Base-by-base conservation (phyloP, 2,329 filamentous ascomycete genomes). In the Bipolaris oryzae region DNA sequence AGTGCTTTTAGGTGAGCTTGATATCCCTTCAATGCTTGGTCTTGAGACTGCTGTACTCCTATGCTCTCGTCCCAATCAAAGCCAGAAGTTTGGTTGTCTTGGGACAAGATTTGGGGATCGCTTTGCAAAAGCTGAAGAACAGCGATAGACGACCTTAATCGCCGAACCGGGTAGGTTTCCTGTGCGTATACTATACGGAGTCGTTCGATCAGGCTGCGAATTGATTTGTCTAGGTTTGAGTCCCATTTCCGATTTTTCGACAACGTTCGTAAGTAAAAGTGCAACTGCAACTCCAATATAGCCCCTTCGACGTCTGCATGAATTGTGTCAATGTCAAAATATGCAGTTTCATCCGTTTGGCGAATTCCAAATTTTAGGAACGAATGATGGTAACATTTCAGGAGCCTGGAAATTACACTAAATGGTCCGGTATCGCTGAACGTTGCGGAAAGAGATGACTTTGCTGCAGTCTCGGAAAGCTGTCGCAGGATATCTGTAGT, bases 381-480 rank as follows among this genome's bases (percentile, higher is more conserved):
- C 15, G 89, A 78, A 60, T 86, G 87, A 25, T 87, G 79, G 48
- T 89, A 81, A 3, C 83, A 82, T 20, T 82, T 81, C 13, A 90
- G 74, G 0, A 86, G 82, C 34, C 88, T 82, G 7, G 82, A 87
- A 7, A 91, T 77, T 2, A 80, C 76, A 49, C 80, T 77, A 1
- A 82, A 76, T 50, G 83, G 80, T 9, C 82, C 79, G 28, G 77
- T 80, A 9, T 76, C 71, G n/a, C 75, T 74, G 84, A 88, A 89
- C 1, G 84, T 81, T 4, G 78, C 68, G 1, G 72, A 70, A 0
- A 88, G 77, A 0, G 88, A 80, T 44, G 80, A 76, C 1, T 74
- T 81, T 1, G 79, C 72, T 5, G 89, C 78, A 2, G 76, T 74
- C 5, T 77, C 64, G 0, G 83, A 82, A n/a, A 90, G 80, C 1